Base-by-base conservation (phyloP, 106 monocot species). In the Dendrobium catenatum region DNA sequence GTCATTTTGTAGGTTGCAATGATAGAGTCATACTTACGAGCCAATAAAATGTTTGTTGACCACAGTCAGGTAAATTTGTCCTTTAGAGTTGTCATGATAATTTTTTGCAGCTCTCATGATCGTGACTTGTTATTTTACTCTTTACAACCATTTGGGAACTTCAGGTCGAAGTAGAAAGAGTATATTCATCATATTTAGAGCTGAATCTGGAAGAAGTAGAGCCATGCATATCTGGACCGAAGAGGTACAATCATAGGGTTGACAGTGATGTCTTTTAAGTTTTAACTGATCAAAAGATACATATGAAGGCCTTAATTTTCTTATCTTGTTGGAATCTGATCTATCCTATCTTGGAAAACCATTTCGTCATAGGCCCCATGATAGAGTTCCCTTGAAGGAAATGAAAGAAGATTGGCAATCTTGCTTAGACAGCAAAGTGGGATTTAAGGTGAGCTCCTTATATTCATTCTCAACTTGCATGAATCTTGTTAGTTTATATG, bases 361-460 rank as follows among this genome's bases (percentile, higher is more conserved):
- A 58, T 64, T 40, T 76, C 44, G 19, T 78, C 48, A 61, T 67
- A 83, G 83, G 66, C 83, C 96, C 51, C 96, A 97, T 88, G 96
- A 97, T 70, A 86, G 94, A 81, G 96, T 97, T 82, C 73, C 86
- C 17, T 81, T 97, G 76, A 97, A 90, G 83, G 94, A 92, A 79
- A 97, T 97, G 96, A 97, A 97, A 80, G 72, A 54, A 66, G 96
- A 97, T 78, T 97, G 96, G 96, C 90, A 89, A 56, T 90, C 94
- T 82, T 97, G 96, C 79, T 86, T 97, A 42, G 94, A 97, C 70
- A 97, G 84, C 78, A 89, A 97, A 85, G 90, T 92, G 73, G 96
- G 96, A 80, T 97, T 97, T 82, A 97, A 97, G 96, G 96, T 97
- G 72, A 68, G 77, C 18, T 48, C 9, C 41, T 13, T 59, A 41